Base-by-base conservation (phyloP, 441 rosid genomes). In the Euphorbia celastroides region DNA sequence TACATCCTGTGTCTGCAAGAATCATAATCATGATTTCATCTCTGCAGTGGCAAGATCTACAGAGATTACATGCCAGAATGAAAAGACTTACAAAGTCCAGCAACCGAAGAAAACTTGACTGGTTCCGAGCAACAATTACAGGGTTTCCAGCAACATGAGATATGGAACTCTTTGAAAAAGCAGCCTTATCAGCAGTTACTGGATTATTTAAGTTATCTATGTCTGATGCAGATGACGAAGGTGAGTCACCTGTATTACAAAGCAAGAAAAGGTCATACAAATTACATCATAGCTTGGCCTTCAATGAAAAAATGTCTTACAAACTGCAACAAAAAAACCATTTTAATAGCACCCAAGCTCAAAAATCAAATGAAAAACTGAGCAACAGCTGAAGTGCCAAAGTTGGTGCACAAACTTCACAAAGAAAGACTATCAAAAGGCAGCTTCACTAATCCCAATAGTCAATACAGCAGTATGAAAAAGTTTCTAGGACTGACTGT, bases 151-250 rank as follows among this genome's bases (percentile, higher is more conserved):
- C 74, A 66, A 72, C 75, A 75, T 75, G 87, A 71, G 86, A 52
- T 66, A 75, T 70, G 65, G 67, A 64, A 60, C 88, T 79, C 79
- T 82, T 87, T 19, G 86, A 69, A 60, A 75, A 66, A 61, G 78
- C 69, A 70, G 78, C 74, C 82, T 75, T 88, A 65, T 87, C 95
- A 3, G 52, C 65, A 59, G 79, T 65, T 65, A 74, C 79, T 75
- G 79, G 86, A 77, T 84, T 79, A 72, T 78, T 80, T 69, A 87
- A 77, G 79, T 83, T 89, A 73, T 93, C 99, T 32, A 88, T 74
- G 76, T 93, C 99, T 19, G 99, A 93, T 70, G 90, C 87, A 30
- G 96, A 91, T 26, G 99, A 91, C 31, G 97, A 89, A 14, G 99
- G 95, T 58, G 96, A 91, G 72, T 91, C 97, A 70, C 96, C 97